A percentile compares a stretch with the other conserved stretches of the same genome.
These are phyloP conservation scores for Chamaecrista fasciculata DNA, from an alignment of 306 rosid genomes.

Conservation along the genomic window DNA sequence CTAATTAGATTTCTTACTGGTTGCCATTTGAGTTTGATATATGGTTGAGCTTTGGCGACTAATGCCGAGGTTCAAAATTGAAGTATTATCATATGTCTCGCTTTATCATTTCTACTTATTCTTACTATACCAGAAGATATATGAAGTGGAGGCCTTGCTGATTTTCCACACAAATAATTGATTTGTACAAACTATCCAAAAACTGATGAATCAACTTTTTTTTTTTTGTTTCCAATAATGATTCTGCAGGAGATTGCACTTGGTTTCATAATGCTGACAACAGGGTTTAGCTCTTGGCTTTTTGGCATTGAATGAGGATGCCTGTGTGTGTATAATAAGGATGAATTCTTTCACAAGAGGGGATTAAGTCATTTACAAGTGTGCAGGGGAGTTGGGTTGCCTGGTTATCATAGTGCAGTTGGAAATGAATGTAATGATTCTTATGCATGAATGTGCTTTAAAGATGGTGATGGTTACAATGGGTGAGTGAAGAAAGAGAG, in stretches of 20 bases:
- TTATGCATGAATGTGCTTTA: slow-evolving; percentile 15
- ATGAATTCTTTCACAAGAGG: slow-evolving; percentile 10
- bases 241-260: slow-evolving; percentile 34
- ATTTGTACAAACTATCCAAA: slow-evolving; percentile 6
- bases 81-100: not conserved
- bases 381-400: slow-evolving; percentile 15
- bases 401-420: slow-evolving; percentile 13
- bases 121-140: not conserved
- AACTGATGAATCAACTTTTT: slow-evolving; percentile 22
- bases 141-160: slow-evolving; percentile 3
- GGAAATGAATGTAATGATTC: slow-evolving; percentile 23
- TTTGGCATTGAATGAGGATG: slow-evolving; percentile 7
- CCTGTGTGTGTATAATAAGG: slow-evolving; percentile 13
- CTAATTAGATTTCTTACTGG: slow-evolving; percentile 4
- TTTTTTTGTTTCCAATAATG: not conserved
- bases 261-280: slow-evolving; percentile 15
- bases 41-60: slow-evolving; percentile 10
- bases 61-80: not conserved
- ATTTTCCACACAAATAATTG: not conserved
- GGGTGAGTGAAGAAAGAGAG: slow-evolving; percentile 1
- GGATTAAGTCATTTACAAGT: slow-evolving; percentile 8
- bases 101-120: not conserved
- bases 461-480: not conserved
- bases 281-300: not conserved
- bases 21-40: slow-evolving; percentile 13